Evolutionary conservation across 1,284 basidiomycete species (phyloP).

Genomic region (Trichosporon sp.): DNA sequence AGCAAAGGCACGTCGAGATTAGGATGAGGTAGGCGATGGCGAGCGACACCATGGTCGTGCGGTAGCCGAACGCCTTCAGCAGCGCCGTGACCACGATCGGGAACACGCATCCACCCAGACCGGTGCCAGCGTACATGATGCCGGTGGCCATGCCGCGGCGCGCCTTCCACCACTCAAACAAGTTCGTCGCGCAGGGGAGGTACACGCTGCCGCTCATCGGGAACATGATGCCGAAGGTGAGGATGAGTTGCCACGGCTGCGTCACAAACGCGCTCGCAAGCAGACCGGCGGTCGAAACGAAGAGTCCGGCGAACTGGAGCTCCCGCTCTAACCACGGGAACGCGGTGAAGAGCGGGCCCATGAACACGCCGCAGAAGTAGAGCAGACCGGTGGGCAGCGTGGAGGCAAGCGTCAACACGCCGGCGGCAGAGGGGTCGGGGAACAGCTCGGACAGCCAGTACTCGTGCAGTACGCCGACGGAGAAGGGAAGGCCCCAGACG

Average conservation of each 20-base stretch:
- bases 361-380: constrained; percentile 48
- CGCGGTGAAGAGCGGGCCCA: constrained; percentile 40
- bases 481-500: constrained; percentile 55
- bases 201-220: constrained; percentile 39
- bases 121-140: constrained; percentile 54
- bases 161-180: constrained; percentile 54
- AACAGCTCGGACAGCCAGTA: constrained; percentile 53
- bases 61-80: constrained; percentile 49
- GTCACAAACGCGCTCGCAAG: constrained; percentile 37
- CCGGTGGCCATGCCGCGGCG: constrained; percentile 52
- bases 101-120: constrained; percentile 51
- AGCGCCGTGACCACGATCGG: constrained; percentile 51
- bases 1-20: constrained; percentile 41
- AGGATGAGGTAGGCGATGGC: constrained; percentile 42
- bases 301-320: constrained; percentile 26
- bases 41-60: constrained; percentile 49
- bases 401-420: constrained; percentile 44
- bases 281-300: constrained; percentile 23
- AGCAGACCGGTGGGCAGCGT: constrained; percentile 53
- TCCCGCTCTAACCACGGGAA: constrained; percentile 31
- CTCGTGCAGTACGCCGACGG: constrained; percentile 48
- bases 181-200: constrained; percentile 50
- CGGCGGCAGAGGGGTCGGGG: constrained; percentile 32
- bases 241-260: constrained; percentile 51
- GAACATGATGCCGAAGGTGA: constrained; percentile 53